Conservation (phyloP, 805 yeast species). For the Grigorovia transvaalensis region DNA sequence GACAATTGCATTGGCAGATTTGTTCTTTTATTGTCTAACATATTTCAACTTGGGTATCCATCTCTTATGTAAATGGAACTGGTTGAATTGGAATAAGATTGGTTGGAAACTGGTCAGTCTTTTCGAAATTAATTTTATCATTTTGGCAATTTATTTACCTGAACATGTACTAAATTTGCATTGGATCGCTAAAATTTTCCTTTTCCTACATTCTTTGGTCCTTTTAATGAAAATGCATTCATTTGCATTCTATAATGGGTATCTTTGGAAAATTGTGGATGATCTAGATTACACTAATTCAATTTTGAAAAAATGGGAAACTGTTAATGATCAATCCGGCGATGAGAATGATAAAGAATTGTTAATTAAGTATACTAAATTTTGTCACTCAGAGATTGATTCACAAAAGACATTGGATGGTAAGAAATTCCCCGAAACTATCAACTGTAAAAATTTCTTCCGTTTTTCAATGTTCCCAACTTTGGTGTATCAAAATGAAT, state of each 20-base stretch:
- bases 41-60: constrained; percentile 59
- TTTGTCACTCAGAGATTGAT: constrained; percentile 62
- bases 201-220: constrained; percentile 75
- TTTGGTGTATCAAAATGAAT: constrained; percentile 69
- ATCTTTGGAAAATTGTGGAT: constrained; percentile 45
- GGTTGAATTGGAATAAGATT: constrained; percentile 45
- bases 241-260: constrained; percentile 83
- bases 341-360: constrained; percentile 46
- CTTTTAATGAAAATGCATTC: constrained; percentile 92
- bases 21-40: constrained; percentile 57
- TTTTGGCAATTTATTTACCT: constrained; percentile 47
- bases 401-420: constrained; percentile 30
- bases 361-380: constrained; percentile 43
- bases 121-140: constrained; percentile 45
- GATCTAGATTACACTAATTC: constrained; percentile 37
- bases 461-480: constrained; percentile 84
- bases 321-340: constrained; percentile 26
- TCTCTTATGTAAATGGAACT: constrained; percentile 34
- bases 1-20: constrained; percentile 64
- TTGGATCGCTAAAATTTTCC: constrained; percentile 84
- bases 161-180: constrained; percentile 44
- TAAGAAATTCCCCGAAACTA: constrained; percentile 57
- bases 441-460: constrained; percentile 57
- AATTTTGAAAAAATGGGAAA: constrained; percentile 32
- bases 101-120: constrained; percentile 59